Base-by-base conservation (phyloP, 495 filamentous ascomycete species). In the Talaromyces nanjingensis region DNA sequence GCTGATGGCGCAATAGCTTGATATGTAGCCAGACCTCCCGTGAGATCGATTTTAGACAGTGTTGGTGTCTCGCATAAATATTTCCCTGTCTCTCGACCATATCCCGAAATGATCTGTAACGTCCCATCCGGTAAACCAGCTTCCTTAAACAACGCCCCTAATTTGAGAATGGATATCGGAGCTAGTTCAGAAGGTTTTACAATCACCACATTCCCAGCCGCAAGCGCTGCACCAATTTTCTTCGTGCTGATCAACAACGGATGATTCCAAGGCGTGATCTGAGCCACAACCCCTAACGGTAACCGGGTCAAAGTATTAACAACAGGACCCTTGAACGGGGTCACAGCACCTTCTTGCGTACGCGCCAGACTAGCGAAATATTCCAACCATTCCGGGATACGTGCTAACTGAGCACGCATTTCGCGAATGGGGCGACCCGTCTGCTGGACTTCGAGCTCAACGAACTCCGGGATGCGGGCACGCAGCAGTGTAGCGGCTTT, bases 261-360 rank as follows among this genome's bases (percentile, higher is more conserved):
- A 62, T 87, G 83, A 69, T 88, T 88, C 73, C 86, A 89, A 8
- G 86, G 86, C 0, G 84, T 87, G 62, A 89, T 86, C 61, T 83
- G 83, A 3, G 78, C 84, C 0, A 87, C 84, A 0, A 89, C 86
- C 25, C 87, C 87, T 0, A 89, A 71, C 0, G 87, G 86, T 5
- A 78, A 72, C 18, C 85, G 79, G 24, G 82, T 82, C 47, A 86
- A 70, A 61, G 85, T 87, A 68, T 87, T 88, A 63, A 86, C 84
- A 63, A 88, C 70, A 59, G 81, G 82, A 0, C 86, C 86, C 27
- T 76, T 75, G 3, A 85, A 87, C 0, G 86, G 86, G 0, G 87
- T 78, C 14, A 88, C 81, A 3, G 80, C 72, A 20, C 85, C 81
- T 66, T 88, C 85, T 64, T 87, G 84, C 0, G 81, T 81, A 16